A percentile compares a stretch with the other conserved stretches of the same genome.
phyloP scores from a whole-genome alignment of 768 basidiomycete genomes.

The Collybia mongolica region DNA sequence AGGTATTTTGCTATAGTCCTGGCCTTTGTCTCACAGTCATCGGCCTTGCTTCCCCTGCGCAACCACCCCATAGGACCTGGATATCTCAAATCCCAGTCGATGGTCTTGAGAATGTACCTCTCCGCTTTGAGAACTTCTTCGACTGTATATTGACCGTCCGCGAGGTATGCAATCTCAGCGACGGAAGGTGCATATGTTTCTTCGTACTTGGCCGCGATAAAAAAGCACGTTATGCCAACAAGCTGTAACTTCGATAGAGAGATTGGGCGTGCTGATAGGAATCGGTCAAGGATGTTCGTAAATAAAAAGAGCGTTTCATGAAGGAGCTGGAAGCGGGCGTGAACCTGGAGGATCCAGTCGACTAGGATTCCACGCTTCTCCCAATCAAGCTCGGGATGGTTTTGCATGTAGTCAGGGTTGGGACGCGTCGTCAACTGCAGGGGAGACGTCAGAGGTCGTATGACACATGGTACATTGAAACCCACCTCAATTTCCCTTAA shows the following conservation, averaged over 20 bases:
- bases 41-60: constrained; percentile 88
- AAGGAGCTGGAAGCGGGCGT: constrained; percentile 79
- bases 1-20: constrained; percentile 91
- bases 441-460: constrained; percentile 3
- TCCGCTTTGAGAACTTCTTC: constrained; percentile 89
- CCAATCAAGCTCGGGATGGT: constrained; percentile 84
- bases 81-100: constrained; percentile 84
- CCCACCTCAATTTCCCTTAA: constrained; percentile 79
- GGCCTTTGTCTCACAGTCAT: constrained; percentile 83
- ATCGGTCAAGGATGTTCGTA: constrained; percentile 81
- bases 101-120: constrained; percentile 79
- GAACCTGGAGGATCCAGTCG: constrained; percentile 94
- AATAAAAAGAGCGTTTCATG: constrained; percentile 92
- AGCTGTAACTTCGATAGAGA: constrained; percentile 86
- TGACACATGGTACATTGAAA: background rate
- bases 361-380: constrained; percentile 85
- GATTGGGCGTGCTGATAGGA: constrained; percentile 68
- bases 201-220: constrained; percentile 90
- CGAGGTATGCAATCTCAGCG: constrained; percentile 73
- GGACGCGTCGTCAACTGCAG: constrained; percentile 72
- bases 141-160: constrained; percentile 74
- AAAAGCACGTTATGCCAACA: constrained; percentile 85
- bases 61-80: constrained; percentile 91
- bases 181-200: constrained; percentile 89
- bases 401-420: constrained; percentile 80